Evolutionary conservation across 2,329 filamentous ascomycete genomes (phyloP), one percentile per base, ranked within the genome.

Genomic region (Ambrosiella beaveri): DNA sequence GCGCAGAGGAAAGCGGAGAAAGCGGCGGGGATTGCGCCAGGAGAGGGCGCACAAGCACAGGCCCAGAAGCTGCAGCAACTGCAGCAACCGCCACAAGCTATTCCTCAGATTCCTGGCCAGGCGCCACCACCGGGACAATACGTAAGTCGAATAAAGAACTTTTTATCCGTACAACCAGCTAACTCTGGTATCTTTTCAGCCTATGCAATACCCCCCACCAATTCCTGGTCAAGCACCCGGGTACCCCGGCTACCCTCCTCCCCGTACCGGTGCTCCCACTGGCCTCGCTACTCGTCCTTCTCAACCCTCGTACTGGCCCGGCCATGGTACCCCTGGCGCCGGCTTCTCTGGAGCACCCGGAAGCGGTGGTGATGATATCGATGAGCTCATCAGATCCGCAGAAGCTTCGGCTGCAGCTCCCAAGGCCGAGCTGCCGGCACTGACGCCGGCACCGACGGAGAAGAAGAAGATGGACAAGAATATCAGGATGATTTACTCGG

Each of bases 401-500:
- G 80, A 83, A 67, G 77, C 78, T 6, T 78, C 79, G 53, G 78
- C 81, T 64, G 68, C 70, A 7, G 66, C 70, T 45, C 68, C 69
- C 12, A 35, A 17, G 15, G 45, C 27, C 2, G 44, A 55, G 40
- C 7, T 38, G 38, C 38, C 41, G 13, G 19, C 38, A 13, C 13
- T 38, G 11, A 36, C 17, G n/a, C 41, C 49, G 51, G 49, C 72
- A 39, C 67, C 70, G 3, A 68, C 68, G 0, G 73, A 71, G 55
- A 82, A 85, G 75, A 85, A 85, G 68, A 76, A 81, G 61, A 85
- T 83, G 69, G 78, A 75, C 62, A 79, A 82, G 67, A 84, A 82
- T 66, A 74, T 75, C 59, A 78, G 80, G 68, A 83, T 95, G 78
- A 75, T 95, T 37, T 95, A 93, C 72, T 82, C 82, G 62, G 87